A percentile compares a stretch with the other conserved stretches of the same genome.
Conservation (phyloP, 73 alveolate species). For the Tetrahymena elliotti region DNA sequence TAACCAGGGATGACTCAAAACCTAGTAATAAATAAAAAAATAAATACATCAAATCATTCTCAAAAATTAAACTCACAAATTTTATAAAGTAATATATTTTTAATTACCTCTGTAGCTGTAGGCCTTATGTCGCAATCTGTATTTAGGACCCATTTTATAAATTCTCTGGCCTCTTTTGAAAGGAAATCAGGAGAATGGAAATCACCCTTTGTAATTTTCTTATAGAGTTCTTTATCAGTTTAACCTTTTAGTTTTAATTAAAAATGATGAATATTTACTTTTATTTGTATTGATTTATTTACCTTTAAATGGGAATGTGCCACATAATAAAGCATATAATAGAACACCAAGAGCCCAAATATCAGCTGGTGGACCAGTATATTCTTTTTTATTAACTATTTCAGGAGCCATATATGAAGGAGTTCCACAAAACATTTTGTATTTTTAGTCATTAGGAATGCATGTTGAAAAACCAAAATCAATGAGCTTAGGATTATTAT, state of each 20-base stretch:
- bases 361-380: conserved; percentile 64
- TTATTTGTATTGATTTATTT: conserved; percentile 12
- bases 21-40: not conserved
- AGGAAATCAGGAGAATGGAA: not conserved
- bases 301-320: conserved; percentile 56
- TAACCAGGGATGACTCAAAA: not conserved
- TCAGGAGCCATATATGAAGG: conserved; percentile 80
- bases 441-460: conserved; percentile 47
- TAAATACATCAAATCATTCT: not conserved
- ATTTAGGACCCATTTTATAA: not conserved
- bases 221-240: not conserved
- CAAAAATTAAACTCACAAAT: not conserved
- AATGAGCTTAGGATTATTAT: conserved; percentile 62
- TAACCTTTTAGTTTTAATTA: not conserved
- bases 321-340: conserved; percentile 34
- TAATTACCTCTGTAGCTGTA: not conserved
- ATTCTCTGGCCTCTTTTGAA: not conserved
- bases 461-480: conserved; percentile 75
- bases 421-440: conserved; percentile 68
- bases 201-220: not conserved
- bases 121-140: not conserved
- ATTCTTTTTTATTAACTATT: conserved; percentile 56
- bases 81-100: too few species aligned
- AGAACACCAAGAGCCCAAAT: conserved; percentile 68
- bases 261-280: not conserved